Base-by-base conservation (phyloP, 2,329 filamentous ascomycete species). In the Zelopaecilomyces penicillatus region DNA sequence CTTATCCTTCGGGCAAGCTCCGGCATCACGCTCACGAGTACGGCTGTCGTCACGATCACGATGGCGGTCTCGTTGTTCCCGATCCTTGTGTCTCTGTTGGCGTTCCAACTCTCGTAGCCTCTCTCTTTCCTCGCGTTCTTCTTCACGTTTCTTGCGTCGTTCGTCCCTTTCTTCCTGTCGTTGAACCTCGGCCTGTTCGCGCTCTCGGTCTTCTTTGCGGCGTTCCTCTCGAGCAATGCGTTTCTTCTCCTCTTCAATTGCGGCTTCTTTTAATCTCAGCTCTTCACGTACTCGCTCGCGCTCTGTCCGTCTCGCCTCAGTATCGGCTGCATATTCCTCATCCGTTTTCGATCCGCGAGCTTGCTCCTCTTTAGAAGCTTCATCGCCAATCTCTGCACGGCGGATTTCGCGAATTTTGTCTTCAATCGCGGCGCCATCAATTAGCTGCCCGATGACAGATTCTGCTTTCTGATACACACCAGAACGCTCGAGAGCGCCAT, bases 401-500 rank as follows among this genome's bases (percentile, higher is more conserved):
- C 86, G 75, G 41, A 86, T 74, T 51, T 82, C 77, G 48, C 86
- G 79, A 57, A 91, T 80, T 41, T 79, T 78, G 28, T 73, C 69
- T 57, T 88, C 82, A 47, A 88, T 87, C 28, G 80, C 75, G 7
- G 69, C 69, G 39, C 82, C 73, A 55, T 86, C 79, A 46, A 91
- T 84, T 47, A 88, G 70, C 29, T 75, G 69, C 48, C 81, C 76
- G 40, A 90, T 80, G 41, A 82, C 76, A 6, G 75, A 71, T 54
- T 86, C 79, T 1, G 83, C 84, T 53, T 78, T 78, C 48, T 83
- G 78, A 56, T 91, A 93, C 29, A 89, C 79, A 28, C 84, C 83
- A 19, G 80, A 83, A 49, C 87, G 79, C 56, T 90, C 85, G 12
- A 87, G 76, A 1, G 84, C 84, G 45, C 87, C 86, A 60, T 90